Conservation (phyloP, 2,329 filamentous ascomycete species). For the Bimuria novae-zelandiae region DNA sequence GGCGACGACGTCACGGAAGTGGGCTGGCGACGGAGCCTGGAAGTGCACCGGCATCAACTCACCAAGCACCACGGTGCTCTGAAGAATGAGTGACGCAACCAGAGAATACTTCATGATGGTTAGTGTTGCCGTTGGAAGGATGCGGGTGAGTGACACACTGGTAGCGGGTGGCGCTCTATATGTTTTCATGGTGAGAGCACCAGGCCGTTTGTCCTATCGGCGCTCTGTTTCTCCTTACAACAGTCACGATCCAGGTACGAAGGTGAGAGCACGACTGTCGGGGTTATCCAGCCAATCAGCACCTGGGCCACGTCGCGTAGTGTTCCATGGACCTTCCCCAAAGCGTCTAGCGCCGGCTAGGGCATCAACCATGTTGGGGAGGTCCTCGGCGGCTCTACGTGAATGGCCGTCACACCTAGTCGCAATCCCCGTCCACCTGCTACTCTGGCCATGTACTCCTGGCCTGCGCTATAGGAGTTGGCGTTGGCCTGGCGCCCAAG, state of each 20-base stretch:
- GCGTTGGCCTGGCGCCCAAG: not conserved
- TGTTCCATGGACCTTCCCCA: not conserved
- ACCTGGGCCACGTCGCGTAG: not conserved
- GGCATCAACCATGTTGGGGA: no score
- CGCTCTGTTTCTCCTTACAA: constrained; percentile 2
- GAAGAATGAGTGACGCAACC: constrained; percentile 32
- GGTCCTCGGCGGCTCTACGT: no score
- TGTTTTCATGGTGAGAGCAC: not conserved
- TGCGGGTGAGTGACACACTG: not conserved
- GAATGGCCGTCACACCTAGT: not conserved
- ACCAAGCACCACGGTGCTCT: constrained; percentile 33
- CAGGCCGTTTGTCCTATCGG: constrained; percentile 7
- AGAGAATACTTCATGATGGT: constrained; percentile 38
- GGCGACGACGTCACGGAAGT: constrained; percentile 40
- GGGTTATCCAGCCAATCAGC: constrained; percentile 7
- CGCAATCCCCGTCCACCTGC: constrained; percentile 2
- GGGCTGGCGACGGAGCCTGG: constrained; percentile 34
- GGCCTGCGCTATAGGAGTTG: constrained; percentile 1
- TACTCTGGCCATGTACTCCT: constrained; percentile 2
- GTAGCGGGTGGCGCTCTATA: not conserved
- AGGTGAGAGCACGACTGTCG: not conserved
- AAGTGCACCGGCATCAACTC: constrained; percentile 38
- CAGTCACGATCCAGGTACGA: constrained; percentile 1
- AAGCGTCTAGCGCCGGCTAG: not conserved
- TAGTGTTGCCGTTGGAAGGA: constrained; percentile 1